Evolutionary conservation across 2,329 filamentous ascomycete species (phyloP), one percentile per base, ranked within the genome.

Genomic region (Neonectria neomacrospora): DNA sequence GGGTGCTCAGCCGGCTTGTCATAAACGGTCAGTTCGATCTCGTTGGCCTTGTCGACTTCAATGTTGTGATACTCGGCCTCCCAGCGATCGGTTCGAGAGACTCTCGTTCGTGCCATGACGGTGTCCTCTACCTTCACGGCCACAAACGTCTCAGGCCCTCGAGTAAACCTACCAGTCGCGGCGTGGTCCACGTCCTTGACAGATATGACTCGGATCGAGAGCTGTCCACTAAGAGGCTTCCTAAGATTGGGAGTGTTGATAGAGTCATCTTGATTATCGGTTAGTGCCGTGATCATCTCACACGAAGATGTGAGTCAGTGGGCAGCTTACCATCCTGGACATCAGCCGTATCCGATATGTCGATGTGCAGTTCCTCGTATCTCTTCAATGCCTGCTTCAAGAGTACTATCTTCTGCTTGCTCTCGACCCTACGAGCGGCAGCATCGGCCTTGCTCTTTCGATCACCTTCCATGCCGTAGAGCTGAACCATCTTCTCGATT

Each of bases 401-500:
- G 67, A 99, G 86, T 73, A 97, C 90, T 52, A 99, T 97, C 82
- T 99, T 99, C 79, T 98, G 95, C 78, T 94, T 97, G 81, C 95
- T 98, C 81, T 99, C 96, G 65, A 97, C 91, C 61, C 92, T 88
- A 75, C 93, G 89, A 53, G 91, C 92, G 72, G 97, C 94, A 44
- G 96, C 96, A 79, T 99, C 96, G 61, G 92, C 90, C 77, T 91
- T 93, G 81, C 95, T 98, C 84, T 97, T 97, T 72, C 94, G 90
- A 77, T 99, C 96, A 30, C 96, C 95, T 78, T 98, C 96, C 86
- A 98, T 96, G 76, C 96, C 90, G 77, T 99, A 99, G 37, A 99
- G 85, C 77, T 96, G 93, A 50, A 97, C 93, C 96, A 99, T 98
- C 83, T 99, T 99, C 80, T 99, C 96, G 72, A 99, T 96, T 66